A percentile compares a stretch with the other conserved stretches of the same genome.
These are phyloP conservation scores for Lactarius trivialis DNA, from an alignment of 768 basidiomycete genomes.

Conservation along the genomic window DNA sequence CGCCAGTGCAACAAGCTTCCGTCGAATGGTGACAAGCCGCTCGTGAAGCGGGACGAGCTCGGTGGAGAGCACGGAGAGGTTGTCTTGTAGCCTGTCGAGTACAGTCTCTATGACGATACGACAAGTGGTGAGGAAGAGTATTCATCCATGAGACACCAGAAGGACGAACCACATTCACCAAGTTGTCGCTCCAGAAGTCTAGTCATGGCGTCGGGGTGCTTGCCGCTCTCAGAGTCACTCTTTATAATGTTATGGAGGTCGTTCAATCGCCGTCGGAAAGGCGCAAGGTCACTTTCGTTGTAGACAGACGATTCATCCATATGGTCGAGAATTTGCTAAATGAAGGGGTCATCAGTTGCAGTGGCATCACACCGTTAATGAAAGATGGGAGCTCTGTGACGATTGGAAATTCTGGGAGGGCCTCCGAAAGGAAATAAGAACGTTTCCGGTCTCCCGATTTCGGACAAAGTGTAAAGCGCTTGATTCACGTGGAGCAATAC, in stretches of 20 bases:
- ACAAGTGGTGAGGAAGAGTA: neutral
- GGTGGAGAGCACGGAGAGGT: slow-evolving; percentile 77
- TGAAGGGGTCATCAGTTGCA: slow-evolving; percentile 1
- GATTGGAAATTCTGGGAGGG: neutral
- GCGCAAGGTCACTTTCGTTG: slow-evolving; percentile 83
- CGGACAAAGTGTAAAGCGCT: neutral
- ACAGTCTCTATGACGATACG: slow-evolving; percentile 44
- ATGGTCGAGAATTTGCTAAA: slow-evolving; percentile 86
- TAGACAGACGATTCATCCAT: slow-evolving; percentile 96
- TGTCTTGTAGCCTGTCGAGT: slow-evolving; percentile 74
- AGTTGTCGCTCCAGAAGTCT: slow-evolving; percentile 87
- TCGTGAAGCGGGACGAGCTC: slow-evolving; percentile 92
- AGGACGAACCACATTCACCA: slow-evolving; percentile 77
- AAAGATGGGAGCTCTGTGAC: neutral
- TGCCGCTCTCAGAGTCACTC: slow-evolving; percentile 71
- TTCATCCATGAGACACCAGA: neutral
- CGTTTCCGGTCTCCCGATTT: slow-evolving; percentile 1
- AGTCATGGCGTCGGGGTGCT: slow-evolving; percentile 81
- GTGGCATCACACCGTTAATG: neutral
- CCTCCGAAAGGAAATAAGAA: neutral
- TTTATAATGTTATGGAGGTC: slow-evolving; percentile 84
- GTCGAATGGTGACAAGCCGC: slow-evolving; percentile 76
- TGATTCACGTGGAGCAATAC: slow-evolving; percentile 31
- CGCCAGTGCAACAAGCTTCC: slow-evolving; percentile 82
- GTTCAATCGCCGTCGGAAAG: slow-evolving; percentile 75